Percentiles rank a stretch among this genome's conserved stretches.
phyloP scores from a whole-genome alignment of 352 stramenopile species.

The Phytophthora cajani region DNA sequence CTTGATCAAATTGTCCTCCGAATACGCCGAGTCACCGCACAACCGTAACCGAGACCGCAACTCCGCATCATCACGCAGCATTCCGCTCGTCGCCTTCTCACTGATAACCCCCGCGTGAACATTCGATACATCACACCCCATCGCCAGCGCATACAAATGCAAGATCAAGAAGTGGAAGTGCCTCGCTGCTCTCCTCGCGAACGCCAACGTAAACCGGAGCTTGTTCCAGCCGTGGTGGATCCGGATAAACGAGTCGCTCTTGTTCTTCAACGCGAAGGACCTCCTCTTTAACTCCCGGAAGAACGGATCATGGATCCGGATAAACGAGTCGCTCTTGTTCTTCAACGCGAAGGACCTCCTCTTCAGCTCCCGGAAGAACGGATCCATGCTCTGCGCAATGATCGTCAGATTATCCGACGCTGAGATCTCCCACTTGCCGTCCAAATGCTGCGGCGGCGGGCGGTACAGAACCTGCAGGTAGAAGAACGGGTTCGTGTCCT shows the following conservation, averaged over 20 bases:
- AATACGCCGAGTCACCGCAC: constrained; percentile 1
- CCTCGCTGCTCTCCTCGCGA: constrained; percentile 30
- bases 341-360: constrained; percentile 32
- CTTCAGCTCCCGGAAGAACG: constrained; percentile 34
- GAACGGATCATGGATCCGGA: constrained; percentile 20
- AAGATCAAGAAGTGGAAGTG: constrained; percentile 59
- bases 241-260: constrained; percentile 10
- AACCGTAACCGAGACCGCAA: constrained; percentile 24
- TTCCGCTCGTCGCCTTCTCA: constrained; percentile 22
- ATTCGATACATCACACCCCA: constrained; percentile 35
- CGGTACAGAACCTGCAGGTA: constrained; percentile 55
- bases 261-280: constrained; percentile 35
- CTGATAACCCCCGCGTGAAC: constrained; percentile 30
- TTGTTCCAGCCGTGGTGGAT: constrained; percentile 37
- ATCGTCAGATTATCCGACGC: constrained; percentile 27
- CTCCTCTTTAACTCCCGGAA: constrained; percentile 30
- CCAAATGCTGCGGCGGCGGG: constrained; percentile 29
- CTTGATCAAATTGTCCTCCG: constrained; percentile 38
- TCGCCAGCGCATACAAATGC: constrained; percentile 52
- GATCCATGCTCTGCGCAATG: constrained; percentile 32
- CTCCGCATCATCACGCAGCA: constrained; percentile 18
- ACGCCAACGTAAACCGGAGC: constrained; percentile 31
- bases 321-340: constrained; percentile 13
- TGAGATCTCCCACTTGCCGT: constrained; percentile 23
- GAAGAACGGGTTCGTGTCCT: constrained; percentile 45